A percentile compares a stretch with the other conserved stretches of the same genome.
Evolutionary conservation across 2,329 filamentous ascomycete species (phyloP).

Genomic region (Phialophora expanda): DNA sequence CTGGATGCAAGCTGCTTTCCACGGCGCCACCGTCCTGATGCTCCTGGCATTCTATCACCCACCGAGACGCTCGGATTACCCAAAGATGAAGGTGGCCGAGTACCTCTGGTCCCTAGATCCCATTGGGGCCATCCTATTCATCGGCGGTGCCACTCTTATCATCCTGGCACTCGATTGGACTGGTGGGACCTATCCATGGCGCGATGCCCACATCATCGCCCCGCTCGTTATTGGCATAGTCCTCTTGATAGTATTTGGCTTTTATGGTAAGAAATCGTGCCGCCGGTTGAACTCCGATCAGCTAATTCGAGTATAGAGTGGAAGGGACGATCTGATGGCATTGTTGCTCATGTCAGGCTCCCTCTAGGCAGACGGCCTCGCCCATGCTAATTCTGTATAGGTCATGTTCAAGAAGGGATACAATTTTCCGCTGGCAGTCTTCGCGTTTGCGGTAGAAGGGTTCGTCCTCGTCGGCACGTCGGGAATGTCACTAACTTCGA

Average conservation of each 20-base stretch:
- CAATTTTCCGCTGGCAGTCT: constrained; percentile 61
- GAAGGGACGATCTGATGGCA: constrained; percentile 60
- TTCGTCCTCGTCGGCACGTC: not conserved
- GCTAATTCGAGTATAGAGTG: constrained; percentile 52
- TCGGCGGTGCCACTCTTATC: constrained; percentile 52
- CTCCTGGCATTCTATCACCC: constrained; percentile 57
- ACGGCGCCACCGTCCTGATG: constrained; percentile 54
- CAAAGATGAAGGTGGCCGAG: constrained; percentile 47
- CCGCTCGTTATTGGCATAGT: constrained; percentile 48
- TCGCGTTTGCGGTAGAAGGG: constrained; percentile 62
- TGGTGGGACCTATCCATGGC: constrained; percentile 48
- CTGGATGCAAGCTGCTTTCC: constrained; percentile 63
- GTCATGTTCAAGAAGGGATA: constrained; percentile 60
- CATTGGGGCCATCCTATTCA: constrained; percentile 53
- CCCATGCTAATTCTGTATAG: not conserved
- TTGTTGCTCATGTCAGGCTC: constrained; percentile 53
- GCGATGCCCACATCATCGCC: constrained; percentile 45
- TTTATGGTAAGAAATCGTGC: constrained; percentile 1
- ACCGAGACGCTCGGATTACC: constrained; percentile 46
- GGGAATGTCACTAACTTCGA: not conserved
- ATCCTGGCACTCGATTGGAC: constrained; percentile 56
- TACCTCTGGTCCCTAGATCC: constrained; percentile 56
- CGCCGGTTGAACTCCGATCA: not conserved
- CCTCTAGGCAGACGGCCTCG: too few species aligned
- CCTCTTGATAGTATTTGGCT: constrained; percentile 5